These are phyloP conservation scores for Neurospora sublineolata DNA, from an alignment of 495 filamentous ascomycete genomes.

Conservation along the genomic window DNA sequence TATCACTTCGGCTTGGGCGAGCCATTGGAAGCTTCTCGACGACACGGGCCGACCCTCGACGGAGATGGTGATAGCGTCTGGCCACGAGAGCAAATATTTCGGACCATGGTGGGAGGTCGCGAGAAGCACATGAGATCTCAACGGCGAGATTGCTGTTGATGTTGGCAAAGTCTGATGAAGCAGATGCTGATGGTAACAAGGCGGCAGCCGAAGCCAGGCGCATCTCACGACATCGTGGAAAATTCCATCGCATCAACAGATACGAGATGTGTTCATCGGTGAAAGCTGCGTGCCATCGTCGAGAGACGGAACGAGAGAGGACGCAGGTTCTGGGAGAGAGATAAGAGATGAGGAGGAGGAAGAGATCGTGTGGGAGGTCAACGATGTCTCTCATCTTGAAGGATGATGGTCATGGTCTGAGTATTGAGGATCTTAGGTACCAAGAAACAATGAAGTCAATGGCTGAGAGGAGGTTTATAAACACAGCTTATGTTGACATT, in stretches of 20 bases:
- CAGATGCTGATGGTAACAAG: not conserved
- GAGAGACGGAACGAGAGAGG: conserved; percentile 44
- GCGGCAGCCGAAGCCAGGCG: conserved; percentile 18
- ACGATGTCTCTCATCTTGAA: conserved; percentile 33
- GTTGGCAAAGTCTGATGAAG: not conserved
- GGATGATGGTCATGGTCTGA: not conserved
- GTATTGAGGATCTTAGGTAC: not conserved
- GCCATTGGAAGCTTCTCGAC: conserved; percentile 37
- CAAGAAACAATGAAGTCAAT: not conserved
- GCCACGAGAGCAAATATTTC: conserved; percentile 41
- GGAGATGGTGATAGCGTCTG: conserved; percentile 45
- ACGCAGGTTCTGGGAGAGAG: conserved; percentile 42
- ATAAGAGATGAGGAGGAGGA: conserved; percentile 39
- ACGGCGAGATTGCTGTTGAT: conserved; percentile 6
- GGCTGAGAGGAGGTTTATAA: not conserved
- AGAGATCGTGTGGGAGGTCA: conserved; percentile 40
- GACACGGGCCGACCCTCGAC: conserved; percentile 34
- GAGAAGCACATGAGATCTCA: conserved; percentile 3
- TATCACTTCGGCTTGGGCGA: not conserved
- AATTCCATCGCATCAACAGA: conserved; percentile 39
- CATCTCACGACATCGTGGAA: conserved; percentile 45
- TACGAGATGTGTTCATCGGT: conserved; percentile 33
- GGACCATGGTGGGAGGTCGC: conserved; percentile 23
- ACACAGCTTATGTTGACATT: not conserved
- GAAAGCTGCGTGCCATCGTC: conserved; percentile 44